phyloP scores from a whole-genome alignment of 139 green algal genomes.

The Tetratostichococcus sp. region DNA sequence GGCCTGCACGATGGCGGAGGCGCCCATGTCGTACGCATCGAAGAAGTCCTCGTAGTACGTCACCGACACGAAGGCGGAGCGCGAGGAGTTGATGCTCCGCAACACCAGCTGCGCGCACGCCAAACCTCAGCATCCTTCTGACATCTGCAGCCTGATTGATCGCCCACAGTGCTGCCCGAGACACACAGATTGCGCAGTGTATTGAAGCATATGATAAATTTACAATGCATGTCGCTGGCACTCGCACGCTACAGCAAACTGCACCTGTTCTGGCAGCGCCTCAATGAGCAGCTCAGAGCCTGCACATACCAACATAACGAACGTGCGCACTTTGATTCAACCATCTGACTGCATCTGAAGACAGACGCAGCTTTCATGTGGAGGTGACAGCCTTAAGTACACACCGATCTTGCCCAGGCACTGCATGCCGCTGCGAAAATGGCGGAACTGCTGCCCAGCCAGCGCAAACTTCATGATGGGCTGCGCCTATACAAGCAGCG shows the following conservation, averaged over 20 bases:
- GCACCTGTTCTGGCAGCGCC: conserved; percentile 43
- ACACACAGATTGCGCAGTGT: too few species aligned
- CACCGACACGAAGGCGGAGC: conserved; percentile 61
- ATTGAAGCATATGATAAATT: too few species aligned
- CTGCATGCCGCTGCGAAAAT: background rate
- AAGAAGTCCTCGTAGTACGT: conserved; percentile 55
- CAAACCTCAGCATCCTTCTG: too few species aligned
- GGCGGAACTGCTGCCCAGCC: background rate
- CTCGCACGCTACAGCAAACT: too few species aligned
- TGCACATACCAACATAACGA: background rate
- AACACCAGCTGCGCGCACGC: conserved; percentile 49
- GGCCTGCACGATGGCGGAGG: conserved; percentile 43
- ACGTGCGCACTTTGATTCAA: background rate
- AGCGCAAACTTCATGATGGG: background rate
- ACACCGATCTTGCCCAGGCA: background rate
- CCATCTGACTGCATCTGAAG: too few species aligned
- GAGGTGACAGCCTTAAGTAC: too few species aligned
- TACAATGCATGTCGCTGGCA: too few species aligned
- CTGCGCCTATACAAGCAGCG: too few species aligned
- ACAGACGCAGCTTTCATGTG: too few species aligned
- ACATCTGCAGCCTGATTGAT: too few species aligned
- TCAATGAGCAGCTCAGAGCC: conserved; percentile 62
- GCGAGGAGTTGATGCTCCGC: conserved; percentile 60
- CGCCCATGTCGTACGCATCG: conserved; percentile 55
- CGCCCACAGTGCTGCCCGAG: too few species aligned